Evolutionary conservation across 2,329 filamentous ascomycete species (phyloP).

Genomic region (Berkeleyomyces rouxiae): DNA sequence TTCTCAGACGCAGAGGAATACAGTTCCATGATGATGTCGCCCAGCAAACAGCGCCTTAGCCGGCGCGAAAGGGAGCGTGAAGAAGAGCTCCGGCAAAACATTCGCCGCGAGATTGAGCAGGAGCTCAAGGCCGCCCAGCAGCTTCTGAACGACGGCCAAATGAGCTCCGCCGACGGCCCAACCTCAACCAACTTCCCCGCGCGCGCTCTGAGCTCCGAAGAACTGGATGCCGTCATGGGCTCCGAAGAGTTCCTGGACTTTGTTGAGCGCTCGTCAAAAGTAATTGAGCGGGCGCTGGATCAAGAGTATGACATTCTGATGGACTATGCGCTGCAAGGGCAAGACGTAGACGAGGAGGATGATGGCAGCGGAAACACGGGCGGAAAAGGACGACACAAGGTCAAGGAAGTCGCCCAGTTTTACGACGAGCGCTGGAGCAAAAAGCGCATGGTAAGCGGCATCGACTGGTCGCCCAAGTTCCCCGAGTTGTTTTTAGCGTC

Average conservation of each 20-base stretch:
- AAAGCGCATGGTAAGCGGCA: slow-evolving; percentile 89
- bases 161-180: slow-evolving; percentile 20
- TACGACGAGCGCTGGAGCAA: slow-evolving; percentile 93
- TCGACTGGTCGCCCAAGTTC: slow-evolving; percentile 92
- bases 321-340: slow-evolving; percentile 74
- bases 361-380: slow-evolving; percentile 55
- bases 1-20: slow-evolving; percentile 45
- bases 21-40: slow-evolving; percentile 37
- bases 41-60: slow-evolving; percentile 54
- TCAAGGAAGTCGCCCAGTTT: slow-evolving; percentile 83
- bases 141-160: slow-evolving; percentile 34
- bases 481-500: slow-evolving; percentile 83
- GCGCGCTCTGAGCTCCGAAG: slow-evolving; percentile 64
- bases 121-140: slow-evolving; percentile 63
- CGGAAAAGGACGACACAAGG: slow-evolving; percentile 53
- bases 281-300: slow-evolving; percentile 87
- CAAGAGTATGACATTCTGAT: slow-evolving; percentile 92
- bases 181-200: slow-evolving; percentile 48
- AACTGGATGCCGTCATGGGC: slow-evolving; percentile 75
- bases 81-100: slow-evolving; percentile 71
- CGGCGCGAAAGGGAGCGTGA: slow-evolving; percentile 67
- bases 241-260: slow-evolving; percentile 93
- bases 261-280: slow-evolving; percentile 86
- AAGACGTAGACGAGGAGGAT: slow-evolving; percentile 65
- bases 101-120: slow-evolving; percentile 81